Conservation (phyloP, 805 yeast genomes). For the Wickerhamiella azyma region DNA sequence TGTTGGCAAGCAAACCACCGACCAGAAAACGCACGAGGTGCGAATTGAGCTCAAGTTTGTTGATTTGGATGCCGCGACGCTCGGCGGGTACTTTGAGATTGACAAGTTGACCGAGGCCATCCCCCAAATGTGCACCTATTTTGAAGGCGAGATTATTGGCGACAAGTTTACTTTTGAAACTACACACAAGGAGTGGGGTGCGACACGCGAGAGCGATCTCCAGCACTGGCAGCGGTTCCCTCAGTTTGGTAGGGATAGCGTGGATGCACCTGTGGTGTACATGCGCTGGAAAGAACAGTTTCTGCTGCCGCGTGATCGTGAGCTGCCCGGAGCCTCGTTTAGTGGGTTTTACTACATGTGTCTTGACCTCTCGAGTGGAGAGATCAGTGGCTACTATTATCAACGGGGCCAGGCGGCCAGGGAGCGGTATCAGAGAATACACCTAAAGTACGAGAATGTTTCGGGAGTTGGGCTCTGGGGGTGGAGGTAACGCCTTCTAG, state of each 20-base stretch:
- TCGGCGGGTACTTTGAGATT: constrained; percentile 52
- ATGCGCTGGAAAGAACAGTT: constrained; percentile 96
- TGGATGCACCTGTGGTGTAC: constrained; percentile 29
- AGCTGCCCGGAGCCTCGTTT: constrained; percentile 62
- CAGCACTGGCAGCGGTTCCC: constrained; percentile 55
- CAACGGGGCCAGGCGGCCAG: constrained; percentile 9
- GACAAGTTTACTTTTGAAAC: constrained; percentile 46
- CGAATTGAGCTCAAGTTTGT: constrained; percentile 55
- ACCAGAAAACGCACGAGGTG: constrained; percentile 50
- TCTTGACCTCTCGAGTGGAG: constrained; percentile 63
- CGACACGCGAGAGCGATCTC: constrained; percentile 45
- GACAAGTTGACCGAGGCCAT: constrained; percentile 45
- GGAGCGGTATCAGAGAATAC: constrained; percentile 8
- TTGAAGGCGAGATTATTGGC: constrained; percentile 58
- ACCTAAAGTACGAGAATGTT: constrained; percentile 1
- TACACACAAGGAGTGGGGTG: constrained; percentile 44
- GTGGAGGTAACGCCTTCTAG: not conserved
- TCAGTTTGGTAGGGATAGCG: constrained; percentile 16
- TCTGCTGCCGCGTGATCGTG: constrained; percentile 53
- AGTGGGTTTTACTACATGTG: constrained; percentile 88
- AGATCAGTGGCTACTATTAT: constrained; percentile 68
- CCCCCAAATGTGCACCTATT: constrained; percentile 56
- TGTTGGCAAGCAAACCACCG: constrained; percentile 59
- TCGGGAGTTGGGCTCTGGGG: not conserved
- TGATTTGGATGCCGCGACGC: constrained; percentile 39